phyloP scores from a whole-genome alignment of 495 filamentous ascomycete genomes.

The Penicillium samsonianum region DNA sequence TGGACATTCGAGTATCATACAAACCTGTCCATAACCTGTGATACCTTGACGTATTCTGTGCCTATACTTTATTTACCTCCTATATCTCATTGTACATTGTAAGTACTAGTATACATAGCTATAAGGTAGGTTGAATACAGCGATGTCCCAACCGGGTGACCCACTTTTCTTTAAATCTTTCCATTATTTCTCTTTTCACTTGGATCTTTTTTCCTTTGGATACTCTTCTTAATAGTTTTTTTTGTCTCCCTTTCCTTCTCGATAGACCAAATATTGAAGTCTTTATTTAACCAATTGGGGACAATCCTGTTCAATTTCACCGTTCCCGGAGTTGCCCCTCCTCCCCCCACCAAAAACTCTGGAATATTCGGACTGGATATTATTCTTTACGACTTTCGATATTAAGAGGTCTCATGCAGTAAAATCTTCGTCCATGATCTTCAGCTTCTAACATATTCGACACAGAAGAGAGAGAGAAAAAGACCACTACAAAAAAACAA shows the following conservation, averaged over 20 bases:
- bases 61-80: neutral
- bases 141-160: neutral
- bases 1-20: constrained; percentile 24
- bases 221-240: neutral
- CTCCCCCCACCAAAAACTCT: neutral
- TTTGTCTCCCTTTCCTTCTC: neutral
- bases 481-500: neutral
- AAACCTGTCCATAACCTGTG: constrained; percentile 26
- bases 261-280: no score
- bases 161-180: neutral
- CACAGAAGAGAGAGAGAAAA: neutral
- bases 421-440: neutral
- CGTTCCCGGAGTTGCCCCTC: neutral
- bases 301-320: no score
- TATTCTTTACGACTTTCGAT: no score
- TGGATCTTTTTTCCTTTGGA: neutral
- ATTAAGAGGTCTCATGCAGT: neutral
- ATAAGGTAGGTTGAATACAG: no score
- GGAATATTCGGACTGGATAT: neutral
- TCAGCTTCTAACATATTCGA: neutral
- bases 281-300: no score
- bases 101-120: neutral
- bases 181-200: neutral
- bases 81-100: neutral
- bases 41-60: constrained; percentile 4